These are phyloP conservation scores for Metrosideros polymorpha DNA, from an alignment of 441 rosid genomes.

Conservation along the genomic window DNA sequence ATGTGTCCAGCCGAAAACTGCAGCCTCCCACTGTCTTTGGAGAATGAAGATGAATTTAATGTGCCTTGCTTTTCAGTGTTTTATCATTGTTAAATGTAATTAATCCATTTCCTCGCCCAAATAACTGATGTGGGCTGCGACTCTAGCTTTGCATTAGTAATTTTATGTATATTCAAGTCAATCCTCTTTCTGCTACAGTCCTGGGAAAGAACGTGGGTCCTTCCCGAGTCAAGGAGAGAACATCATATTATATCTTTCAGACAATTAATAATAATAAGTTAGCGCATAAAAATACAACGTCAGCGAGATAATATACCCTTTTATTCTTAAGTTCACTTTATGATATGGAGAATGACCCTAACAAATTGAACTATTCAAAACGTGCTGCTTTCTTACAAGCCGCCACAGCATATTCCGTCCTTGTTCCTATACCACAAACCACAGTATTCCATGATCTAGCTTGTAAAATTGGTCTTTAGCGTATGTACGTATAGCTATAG, in stretches of 20 bases:
- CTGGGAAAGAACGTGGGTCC: not conserved
- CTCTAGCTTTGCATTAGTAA: not conserved
- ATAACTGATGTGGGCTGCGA: not conserved
- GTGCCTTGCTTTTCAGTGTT: not conserved
- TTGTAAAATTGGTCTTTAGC: not conserved
- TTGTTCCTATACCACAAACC: not conserved
- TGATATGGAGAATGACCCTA: not conserved
- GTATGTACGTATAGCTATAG: not conserved
- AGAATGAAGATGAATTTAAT: not conserved
- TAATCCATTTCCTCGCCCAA: not conserved
- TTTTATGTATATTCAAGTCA: not conserved
- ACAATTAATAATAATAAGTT: not conserved
- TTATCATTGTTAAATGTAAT: not conserved
- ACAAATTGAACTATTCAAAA: not conserved
- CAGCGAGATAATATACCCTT: not conserved
- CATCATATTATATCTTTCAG: not conserved
- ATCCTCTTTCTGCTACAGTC: not conserved
- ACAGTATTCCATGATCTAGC: not conserved
- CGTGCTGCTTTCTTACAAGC: not conserved
- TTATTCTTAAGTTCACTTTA: not conserved
- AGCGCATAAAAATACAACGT: not conserved
- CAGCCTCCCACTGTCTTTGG: conserved; percentile 8
- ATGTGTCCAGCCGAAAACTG: conserved; percentile 13
- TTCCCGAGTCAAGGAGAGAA: not conserved
- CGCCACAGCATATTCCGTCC: not conserved